Evolutionary conservation across 2,329 filamentous ascomycete genomes (phyloP).

Genomic region (Cordyceps cateniannulata): DNA sequence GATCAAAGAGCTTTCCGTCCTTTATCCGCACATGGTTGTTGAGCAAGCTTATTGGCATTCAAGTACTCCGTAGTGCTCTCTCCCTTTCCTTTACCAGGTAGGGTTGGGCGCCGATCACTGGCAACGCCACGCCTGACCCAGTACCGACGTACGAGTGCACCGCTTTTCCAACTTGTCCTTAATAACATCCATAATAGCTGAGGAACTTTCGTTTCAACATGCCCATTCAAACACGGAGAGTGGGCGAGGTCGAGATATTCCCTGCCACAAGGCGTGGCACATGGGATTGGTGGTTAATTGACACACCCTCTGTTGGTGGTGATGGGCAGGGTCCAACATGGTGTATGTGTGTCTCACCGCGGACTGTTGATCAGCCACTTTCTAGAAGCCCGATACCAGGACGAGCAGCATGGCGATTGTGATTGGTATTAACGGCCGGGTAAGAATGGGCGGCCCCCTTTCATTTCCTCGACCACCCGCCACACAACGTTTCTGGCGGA

Average conservation of each 20-base stretch:
- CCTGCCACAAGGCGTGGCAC: constrained; percentile 4
- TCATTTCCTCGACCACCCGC: constrained; percentile 6
- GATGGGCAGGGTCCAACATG: constrained; percentile 8
- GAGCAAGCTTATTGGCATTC: neutral
- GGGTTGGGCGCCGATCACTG: constrained; percentile 7
- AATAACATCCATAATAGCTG: neutral
- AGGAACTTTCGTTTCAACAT: constrained; percentile 7
- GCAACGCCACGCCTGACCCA: neutral
- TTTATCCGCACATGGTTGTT: neutral
- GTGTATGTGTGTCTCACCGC: constrained; percentile 7
- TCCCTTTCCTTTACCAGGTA: neutral
- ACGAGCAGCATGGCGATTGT: neutral
- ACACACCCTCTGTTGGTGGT: constrained; percentile 4
- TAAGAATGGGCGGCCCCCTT: constrained; percentile 5
- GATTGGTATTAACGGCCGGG: neutral
- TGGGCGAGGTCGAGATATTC: neutral
- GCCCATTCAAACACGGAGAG: neutral
- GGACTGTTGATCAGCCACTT: constrained; percentile 3
- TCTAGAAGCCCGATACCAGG: constrained; percentile 9
- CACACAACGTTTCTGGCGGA: neutral
- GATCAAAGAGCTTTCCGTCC: neutral
- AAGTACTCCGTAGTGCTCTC: neutral
- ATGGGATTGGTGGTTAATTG: neutral
- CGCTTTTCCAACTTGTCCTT: neutral
- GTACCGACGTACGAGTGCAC: neutral